Evolutionary conservation across 1,139 yeast genomes (phyloP), one percentile per base, ranked within the genome.

Genomic region (Zygoascus sp.): DNA sequence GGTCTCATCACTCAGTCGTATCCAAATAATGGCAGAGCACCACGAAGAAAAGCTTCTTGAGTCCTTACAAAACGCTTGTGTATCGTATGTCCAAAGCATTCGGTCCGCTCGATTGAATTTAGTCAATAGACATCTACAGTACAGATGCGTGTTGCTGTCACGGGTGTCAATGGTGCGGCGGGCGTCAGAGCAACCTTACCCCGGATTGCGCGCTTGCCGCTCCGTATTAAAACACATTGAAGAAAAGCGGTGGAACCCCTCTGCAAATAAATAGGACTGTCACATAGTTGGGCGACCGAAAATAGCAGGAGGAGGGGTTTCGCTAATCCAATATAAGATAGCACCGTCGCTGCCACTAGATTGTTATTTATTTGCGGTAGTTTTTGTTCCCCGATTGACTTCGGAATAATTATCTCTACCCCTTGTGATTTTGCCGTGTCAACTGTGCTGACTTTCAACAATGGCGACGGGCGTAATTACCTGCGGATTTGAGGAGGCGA

Each of bases 401-500:
- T n/a, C n/a, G n/a, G n/a, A n/a, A n/a, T n/a, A n/a, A n/a, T n/a
- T n/a, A n/a, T n/a, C n/a, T n/a, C n/a, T n/a, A n/a, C n/a, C n/a
- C n/a, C n/a, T n/a, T n/a, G n/a, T n/a, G n/a, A n/a, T n/a, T n/a
- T n/a, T n/a, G n/a, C n/a, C n/a, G n/a, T n/a, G n/a, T n/a, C n/a
- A n/a, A n/a, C n/a, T n/a, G n/a, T n/a, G n/a, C n/a, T n/a, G n/a
- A n/a, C n/a, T n/a, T n/a, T n/a, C n/a, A n/a, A n/a, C n/a, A n/a
- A n/a, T n/a, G n/a, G n/a, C n/a, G n/a, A 20, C 25, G 7, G 13
- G 4, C 10, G 17, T 35, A 11, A 32, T 32, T n/a, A 41, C 44
- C 8, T 41, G 44, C 28, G 44, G 44, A 9, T 41, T 41, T 25
- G 44, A 41, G 13, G 44, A 35, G 20, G 27, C 25, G 15, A 21